A percentile compares a stretch with the other conserved stretches of the same genome.
phyloP scores from a whole-genome alignment of 345 rosid genomes.

The Tarenaya hassleriana region DNA sequence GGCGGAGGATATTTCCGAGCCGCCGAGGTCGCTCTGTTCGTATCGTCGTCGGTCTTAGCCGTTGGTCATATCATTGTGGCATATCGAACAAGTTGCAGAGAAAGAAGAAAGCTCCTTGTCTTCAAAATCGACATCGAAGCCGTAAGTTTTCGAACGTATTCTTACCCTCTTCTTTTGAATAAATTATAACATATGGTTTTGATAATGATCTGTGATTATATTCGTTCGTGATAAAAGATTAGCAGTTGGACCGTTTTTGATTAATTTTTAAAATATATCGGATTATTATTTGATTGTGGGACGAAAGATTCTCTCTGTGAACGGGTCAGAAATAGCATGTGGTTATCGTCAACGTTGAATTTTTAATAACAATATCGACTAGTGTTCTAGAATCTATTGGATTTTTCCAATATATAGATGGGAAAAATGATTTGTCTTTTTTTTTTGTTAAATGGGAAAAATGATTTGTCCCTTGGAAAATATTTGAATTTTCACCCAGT shows the following conservation, averaged over 20 bases:
- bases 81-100: conserved; percentile 80
- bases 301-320: no score
- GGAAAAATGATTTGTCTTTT: not conserved
- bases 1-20: conserved; percentile 30
- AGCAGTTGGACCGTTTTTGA: no score
- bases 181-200: no score
- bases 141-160: conserved; percentile 44
- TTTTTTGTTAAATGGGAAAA: conserved; percentile 3
- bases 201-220: no score
- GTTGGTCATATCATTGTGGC: conserved; percentile 71
- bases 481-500: conserved; percentile 7
- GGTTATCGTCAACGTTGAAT: conserved; percentile 24
- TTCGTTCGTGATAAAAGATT: no score
- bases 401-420: no score
- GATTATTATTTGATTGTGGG: no score
- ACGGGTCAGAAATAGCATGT: conserved; percentile 28
- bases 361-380: conserved; percentile 1
- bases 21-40: conserved; percentile 62
- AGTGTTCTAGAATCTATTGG: conserved; percentile 14
- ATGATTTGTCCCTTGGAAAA: not conserved
- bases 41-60: conserved; percentile 56
- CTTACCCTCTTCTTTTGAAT: not conserved
- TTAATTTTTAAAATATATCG: not conserved
- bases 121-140: conserved; percentile 97
- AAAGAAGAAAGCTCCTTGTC: conserved; percentile 82